Evolutionary conservation across 495 filamentous ascomycete species (phyloP).

Genomic region (Hypoxylon subgilvum): DNA sequence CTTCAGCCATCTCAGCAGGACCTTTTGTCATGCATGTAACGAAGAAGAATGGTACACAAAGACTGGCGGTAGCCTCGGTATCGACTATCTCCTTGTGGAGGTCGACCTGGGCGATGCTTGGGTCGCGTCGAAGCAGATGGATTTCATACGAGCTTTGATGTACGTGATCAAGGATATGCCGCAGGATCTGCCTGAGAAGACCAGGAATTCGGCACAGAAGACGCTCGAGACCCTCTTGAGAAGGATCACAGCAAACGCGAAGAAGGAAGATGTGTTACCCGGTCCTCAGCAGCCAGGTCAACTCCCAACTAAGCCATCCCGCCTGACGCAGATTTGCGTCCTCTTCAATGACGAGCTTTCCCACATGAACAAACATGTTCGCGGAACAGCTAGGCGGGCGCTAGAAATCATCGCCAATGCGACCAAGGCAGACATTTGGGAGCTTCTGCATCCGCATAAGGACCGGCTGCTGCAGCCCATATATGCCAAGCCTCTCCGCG

Average conservation of each 20-base stretch:
- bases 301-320: conserved; percentile 48
- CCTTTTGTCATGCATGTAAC: conserved; percentile 92
- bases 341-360: conserved; percentile 85
- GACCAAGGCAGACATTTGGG: conserved; percentile 76
- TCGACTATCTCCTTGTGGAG: conserved; percentile 79
- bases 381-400: conserved; percentile 79
- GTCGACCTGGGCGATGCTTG: conserved; percentile 82
- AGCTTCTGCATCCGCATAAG: conserved; percentile 84
- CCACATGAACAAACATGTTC: conserved; percentile 93
- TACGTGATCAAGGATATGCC: conserved; percentile 99
- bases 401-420: conserved; percentile 81
- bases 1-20: conserved; percentile 77
- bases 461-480: conserved; percentile 85
- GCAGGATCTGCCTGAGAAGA: conserved; percentile 84
- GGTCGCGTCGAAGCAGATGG: conserved; percentile 78
- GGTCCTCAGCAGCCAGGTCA: conserved; percentile 44
- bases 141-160: conserved; percentile 84
- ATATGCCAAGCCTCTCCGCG: conserved; percentile 91
- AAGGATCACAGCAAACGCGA: conserved; percentile 72
- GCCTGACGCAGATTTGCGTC: conserved; percentile 74
- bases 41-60: conserved; percentile 99
- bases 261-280: conserved; percentile 76
- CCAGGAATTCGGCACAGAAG: conserved; percentile 76
- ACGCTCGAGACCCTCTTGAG: conserved; percentile 79
- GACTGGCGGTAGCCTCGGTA: conserved; percentile 86